phyloP scores from a whole-genome alignment of 2,329 filamentous ascomycete species.

The Plenodomus lindquistii region DNA sequence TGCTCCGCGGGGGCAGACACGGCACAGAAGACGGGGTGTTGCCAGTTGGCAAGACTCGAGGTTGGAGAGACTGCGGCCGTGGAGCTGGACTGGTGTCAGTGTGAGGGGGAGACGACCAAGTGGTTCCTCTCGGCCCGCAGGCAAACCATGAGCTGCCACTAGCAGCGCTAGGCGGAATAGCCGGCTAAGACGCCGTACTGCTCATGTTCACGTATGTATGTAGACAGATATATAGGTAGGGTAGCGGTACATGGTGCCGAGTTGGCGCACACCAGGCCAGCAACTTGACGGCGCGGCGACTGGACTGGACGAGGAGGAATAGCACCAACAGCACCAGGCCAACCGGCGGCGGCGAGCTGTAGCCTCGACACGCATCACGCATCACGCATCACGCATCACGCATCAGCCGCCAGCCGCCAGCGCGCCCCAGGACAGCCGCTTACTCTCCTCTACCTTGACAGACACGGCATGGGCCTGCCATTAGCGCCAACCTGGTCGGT shows the following conservation, averaged over 20 bases:
- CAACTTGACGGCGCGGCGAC: neutral
- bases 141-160: slow-evolving; percentile 5
- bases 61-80: no score
- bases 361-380: slow-evolving; percentile 3
- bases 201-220: neutral
- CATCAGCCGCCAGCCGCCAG: neutral
- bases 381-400: no score
- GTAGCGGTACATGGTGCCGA: neutral
- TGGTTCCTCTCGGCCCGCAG: slow-evolving; percentile 6
- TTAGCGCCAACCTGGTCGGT: slow-evolving; percentile 10
- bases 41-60: no score
- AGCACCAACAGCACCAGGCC: slow-evolving; percentile 1
- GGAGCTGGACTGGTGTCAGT: neutral
- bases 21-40: no score
- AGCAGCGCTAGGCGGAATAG: neutral
- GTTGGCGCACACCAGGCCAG: neutral
- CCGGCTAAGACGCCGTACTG: neutral
- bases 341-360: slow-evolving; percentile 1
- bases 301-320: neutral
- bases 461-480: slow-evolving; percentile 5
- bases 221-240: no score
- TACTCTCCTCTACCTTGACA: no score
- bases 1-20: neutral
- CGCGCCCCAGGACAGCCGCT: slow-evolving; percentile 4
- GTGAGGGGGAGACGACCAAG: slow-evolving; percentile 5